These are phyloP conservation scores for Pochonia chlamydosporia DNA, from an alignment of 2,329 filamentous ascomycete species.

Conservation along the genomic window DNA sequence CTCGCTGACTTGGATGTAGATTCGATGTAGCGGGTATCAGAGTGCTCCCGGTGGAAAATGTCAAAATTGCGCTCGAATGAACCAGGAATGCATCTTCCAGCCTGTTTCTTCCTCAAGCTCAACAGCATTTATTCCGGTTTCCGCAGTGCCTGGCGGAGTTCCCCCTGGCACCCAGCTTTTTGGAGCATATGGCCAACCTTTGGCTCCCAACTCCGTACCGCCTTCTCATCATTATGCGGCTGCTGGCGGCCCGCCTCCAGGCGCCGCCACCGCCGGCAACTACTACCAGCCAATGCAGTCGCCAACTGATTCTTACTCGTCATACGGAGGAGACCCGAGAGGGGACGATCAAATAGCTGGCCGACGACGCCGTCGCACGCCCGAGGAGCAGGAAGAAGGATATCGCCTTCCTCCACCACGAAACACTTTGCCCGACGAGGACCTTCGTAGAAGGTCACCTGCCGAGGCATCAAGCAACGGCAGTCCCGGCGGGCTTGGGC, in stretches of 20 bases:
- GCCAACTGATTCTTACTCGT: slow-evolving; percentile 37
- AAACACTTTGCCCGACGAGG: slow-evolving; percentile 37
- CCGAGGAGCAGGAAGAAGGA: slow-evolving; percentile 33
- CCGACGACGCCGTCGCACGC: slow-evolving; percentile 30
- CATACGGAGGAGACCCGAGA: slow-evolving; percentile 27
- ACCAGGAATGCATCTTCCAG: slow-evolving; percentile 57
- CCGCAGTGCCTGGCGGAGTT: slow-evolving; percentile 51
- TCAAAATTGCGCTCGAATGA: slow-evolving; percentile 56
- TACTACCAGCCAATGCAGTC: slow-evolving; percentile 39
- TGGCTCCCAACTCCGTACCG: slow-evolving; percentile 31
- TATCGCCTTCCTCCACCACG: slow-evolving; percentile 41
- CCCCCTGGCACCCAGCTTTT: slow-evolving; percentile 51
- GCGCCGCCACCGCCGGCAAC: slow-evolving; percentile 26
- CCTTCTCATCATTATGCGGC: slow-evolving; percentile 16
- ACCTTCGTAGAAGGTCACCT: slow-evolving; percentile 44
- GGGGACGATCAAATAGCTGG: slow-evolving; percentile 25
- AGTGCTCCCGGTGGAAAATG: slow-evolving; percentile 55
- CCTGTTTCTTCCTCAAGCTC: slow-evolving; percentile 51
- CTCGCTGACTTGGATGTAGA: slow-evolving; percentile 30
- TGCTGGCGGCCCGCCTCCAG: slow-evolving; percentile 13
- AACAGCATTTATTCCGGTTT: slow-evolving; percentile 54
- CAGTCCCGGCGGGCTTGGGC: slow-evolving; percentile 38
- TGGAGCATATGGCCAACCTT: slow-evolving; percentile 52
- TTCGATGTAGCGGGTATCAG: slow-evolving; percentile 56
- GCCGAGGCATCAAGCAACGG: slow-evolving; percentile 41